These are phyloP conservation scores for Kockovaella imperatae DNA, from an alignment of 768 basidiomycete genomes.

Conservation along the genomic window DNA sequence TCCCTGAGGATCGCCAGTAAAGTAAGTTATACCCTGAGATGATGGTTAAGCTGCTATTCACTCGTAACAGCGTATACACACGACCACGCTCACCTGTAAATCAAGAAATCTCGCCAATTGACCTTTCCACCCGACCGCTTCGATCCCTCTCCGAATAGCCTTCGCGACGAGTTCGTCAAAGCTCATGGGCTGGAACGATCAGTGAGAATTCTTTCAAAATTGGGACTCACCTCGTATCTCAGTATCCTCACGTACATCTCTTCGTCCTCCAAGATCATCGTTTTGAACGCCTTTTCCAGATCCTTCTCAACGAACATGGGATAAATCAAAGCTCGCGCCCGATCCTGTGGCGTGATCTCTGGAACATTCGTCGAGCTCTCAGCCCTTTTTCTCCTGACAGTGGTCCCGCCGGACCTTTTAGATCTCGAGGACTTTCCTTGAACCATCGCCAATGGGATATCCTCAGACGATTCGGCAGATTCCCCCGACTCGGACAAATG, in stretches of 20 bases:
- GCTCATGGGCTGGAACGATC: slow-evolving; percentile 22
- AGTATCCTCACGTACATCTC: slow-evolving; percentile 28
- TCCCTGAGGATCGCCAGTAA: slow-evolving; percentile 30
- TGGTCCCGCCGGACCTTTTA: neutral
- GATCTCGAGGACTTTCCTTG: slow-evolving; percentile 3
- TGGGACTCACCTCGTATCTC: slow-evolving; percentile 29
- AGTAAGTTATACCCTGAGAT: slow-evolving; percentile 27
- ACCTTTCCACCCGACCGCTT: slow-evolving; percentile 27
- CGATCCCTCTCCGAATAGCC: slow-evolving; percentile 18
- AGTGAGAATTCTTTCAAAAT: slow-evolving; percentile 1
- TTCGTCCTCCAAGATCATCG: slow-evolving; percentile 25
- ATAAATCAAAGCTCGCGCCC: too few species aligned
- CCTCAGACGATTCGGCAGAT: too few species aligned
- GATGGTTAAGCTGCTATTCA: neutral
- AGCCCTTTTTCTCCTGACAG: neutral
- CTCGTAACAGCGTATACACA: neutral
- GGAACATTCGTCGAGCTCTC: neutral
- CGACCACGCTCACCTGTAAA: slow-evolving; percentile 19
- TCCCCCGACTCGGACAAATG: too few species aligned
- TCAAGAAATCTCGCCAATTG: slow-evolving; percentile 29
- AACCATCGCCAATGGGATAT: slow-evolving; percentile 22
- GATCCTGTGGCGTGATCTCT: too few species aligned
- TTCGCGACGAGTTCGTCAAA: slow-evolving; percentile 35
- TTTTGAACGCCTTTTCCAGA: slow-evolving; percentile 17
- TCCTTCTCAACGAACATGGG: slow-evolving; percentile 5